phyloP scores from a whole-genome alignment of 768 basidiomycete species.

The Termitomyces sp. region DNA sequence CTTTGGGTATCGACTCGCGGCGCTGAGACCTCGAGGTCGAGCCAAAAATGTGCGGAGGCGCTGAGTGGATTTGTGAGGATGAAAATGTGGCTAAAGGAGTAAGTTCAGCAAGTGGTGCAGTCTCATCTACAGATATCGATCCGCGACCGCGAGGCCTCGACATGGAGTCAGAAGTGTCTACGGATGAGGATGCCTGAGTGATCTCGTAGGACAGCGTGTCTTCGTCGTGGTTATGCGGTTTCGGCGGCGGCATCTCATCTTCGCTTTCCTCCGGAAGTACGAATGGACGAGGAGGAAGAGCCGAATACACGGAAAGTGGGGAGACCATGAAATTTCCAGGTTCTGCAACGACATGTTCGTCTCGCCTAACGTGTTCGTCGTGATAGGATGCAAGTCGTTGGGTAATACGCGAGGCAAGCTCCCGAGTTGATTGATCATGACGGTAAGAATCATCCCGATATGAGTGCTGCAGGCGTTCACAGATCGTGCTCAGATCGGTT shows the following conservation, averaged over 20 bases:
- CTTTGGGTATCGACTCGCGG: neutral
- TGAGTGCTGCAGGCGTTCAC: slow-evolving; percentile 2
- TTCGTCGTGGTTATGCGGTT: neutral
- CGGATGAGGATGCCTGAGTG: neutral
- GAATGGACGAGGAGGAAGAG: slow-evolving; percentile 22
- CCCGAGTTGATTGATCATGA: slow-evolving; percentile 2
- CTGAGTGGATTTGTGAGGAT: neutral
- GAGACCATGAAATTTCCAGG: slow-evolving; percentile 35
- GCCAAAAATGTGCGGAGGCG: neutral
- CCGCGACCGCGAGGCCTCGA: neutral
- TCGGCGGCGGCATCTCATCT: neutral
- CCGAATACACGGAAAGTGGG: slow-evolving; percentile 33
- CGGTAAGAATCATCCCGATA: neutral
- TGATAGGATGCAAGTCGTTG: slow-evolving; percentile 20
- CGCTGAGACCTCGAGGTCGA: neutral
- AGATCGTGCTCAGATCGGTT: slow-evolving; percentile 25
- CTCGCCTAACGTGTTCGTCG: slow-evolving; percentile 28
- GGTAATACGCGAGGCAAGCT: slow-evolving; percentile 7
- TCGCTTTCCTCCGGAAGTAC: slow-evolving; percentile 33
- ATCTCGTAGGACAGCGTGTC: neutral
- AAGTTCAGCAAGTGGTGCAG: neutral
- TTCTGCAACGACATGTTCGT: slow-evolving; percentile 28
- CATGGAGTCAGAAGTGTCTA: neutral
- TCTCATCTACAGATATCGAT: neutral
- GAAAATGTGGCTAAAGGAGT: neutral